A percentile compares a stretch with the other conserved stretches of the same genome.
Conservation (phyloP, 129 eudicot genomes). For the Silybum marianum region DNA sequence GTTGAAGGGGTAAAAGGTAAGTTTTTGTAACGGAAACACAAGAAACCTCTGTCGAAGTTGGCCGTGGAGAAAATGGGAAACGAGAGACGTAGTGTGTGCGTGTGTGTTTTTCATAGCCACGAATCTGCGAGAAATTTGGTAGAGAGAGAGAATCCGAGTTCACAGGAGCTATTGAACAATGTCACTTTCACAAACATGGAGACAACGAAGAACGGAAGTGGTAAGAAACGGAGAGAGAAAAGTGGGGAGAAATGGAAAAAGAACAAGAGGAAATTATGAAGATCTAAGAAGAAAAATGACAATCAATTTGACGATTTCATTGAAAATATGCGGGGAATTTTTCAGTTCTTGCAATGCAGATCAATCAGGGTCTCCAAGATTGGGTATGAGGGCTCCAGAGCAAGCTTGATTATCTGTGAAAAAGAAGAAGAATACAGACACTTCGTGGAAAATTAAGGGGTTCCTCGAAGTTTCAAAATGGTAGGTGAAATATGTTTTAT, state of each 20-base stretch:
- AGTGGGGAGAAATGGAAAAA: constrained; percentile 2
- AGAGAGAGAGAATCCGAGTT: constrained; percentile 16
- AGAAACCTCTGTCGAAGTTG: background rate
- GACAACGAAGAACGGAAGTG: constrained; percentile 17
- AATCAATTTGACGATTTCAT: constrained; percentile 9
- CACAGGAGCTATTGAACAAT: constrained; percentile 36
- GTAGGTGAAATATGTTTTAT: constrained; percentile 20
- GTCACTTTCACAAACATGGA: constrained; percentile 39
- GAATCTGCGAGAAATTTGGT: constrained; percentile 33
- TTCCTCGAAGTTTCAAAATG: constrained; percentile 22
- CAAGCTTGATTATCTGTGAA: constrained; percentile 20
- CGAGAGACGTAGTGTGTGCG: background rate
- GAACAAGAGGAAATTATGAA: background rate
- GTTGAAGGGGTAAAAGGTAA: background rate
- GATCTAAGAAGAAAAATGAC: background rate
- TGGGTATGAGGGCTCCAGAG: constrained; percentile 22
- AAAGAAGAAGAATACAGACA: constrained; percentile 1
- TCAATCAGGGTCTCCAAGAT: constrained; percentile 24
- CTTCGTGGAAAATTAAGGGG: constrained; percentile 16
- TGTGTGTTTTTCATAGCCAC: constrained; percentile 30
- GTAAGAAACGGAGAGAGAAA: constrained; percentile 22
- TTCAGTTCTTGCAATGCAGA: constrained; percentile 17
- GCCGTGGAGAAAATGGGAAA: constrained; percentile 25
- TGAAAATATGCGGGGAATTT: constrained; percentile 11
- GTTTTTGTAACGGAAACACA: background rate